A percentile compares a stretch with the other conserved stretches of the same genome.
Conservation (phyloP, 208 protist genomes). For the Porcisia deanei region DNA sequence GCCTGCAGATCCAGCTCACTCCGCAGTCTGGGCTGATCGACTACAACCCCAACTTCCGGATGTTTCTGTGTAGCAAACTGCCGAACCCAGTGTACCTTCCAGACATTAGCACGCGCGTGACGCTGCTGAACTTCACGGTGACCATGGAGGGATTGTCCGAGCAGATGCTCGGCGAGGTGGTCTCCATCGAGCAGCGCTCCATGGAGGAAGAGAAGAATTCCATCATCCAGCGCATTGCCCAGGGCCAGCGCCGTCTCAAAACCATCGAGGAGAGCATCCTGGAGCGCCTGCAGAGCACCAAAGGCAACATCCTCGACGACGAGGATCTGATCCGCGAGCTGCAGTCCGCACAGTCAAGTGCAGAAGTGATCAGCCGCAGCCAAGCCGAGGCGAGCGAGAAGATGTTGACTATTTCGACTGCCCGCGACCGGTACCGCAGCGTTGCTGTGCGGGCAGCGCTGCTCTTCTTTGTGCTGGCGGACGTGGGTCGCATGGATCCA, state of each 20-base stretch:
- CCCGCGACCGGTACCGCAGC: slow-evolving; percentile 87
- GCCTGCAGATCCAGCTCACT: slow-evolving; percentile 83
- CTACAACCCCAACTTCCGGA: slow-evolving; percentile 92
- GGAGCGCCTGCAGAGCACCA: slow-evolving; percentile 80
- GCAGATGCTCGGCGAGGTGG: slow-evolving; percentile 95
- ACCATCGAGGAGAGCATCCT: slow-evolving; percentile 94
- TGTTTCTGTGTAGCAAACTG: slow-evolving; percentile 96
- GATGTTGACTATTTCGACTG: slow-evolving; percentile 92
- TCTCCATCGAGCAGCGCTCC: slow-evolving; percentile 92
- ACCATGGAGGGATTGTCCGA: slow-evolving; percentile 95
- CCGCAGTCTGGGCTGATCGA: slow-evolving; percentile 88
- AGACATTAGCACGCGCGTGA: slow-evolving; percentile 96
- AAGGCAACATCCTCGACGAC: slow-evolving; percentile 96
- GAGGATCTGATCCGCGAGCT: slow-evolving; percentile 93
- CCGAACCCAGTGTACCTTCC: slow-evolving; percentile 96
- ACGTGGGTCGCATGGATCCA: slow-evolving; percentile 95
- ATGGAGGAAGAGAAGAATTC: slow-evolving; percentile 95
- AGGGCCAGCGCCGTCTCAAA: slow-evolving; percentile 93
- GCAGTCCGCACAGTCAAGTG: slow-evolving; percentile 92
- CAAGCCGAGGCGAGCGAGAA: slow-evolving; percentile 92
- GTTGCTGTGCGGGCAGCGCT: slow-evolving; percentile 92
- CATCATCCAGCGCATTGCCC: slow-evolving; percentile 92
- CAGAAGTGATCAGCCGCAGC: slow-evolving; percentile 84
- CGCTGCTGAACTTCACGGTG: slow-evolving; percentile 98
- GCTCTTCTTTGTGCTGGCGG: slow-evolving; percentile 96